phyloP scores from a whole-genome alignment of 257 asterid species.

The Gynochthodes officinalis region DNA sequence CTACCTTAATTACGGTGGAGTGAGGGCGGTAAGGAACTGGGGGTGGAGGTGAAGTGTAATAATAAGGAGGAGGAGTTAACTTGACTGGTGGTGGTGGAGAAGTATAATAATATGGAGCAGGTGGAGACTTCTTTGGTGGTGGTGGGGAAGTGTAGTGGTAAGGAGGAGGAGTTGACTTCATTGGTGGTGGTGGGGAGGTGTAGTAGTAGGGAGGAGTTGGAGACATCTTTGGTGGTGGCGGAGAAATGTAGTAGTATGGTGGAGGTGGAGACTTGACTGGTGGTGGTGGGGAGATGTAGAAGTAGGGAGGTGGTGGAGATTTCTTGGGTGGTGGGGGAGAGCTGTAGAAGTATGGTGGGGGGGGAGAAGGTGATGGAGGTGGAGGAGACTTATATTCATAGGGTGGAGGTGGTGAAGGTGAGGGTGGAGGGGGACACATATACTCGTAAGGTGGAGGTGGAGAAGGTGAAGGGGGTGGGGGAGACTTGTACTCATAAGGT shows the following conservation, averaged over 20 bases:
- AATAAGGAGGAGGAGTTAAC: slow-evolving; percentile 12
- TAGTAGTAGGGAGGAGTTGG: slow-evolving; percentile 12
- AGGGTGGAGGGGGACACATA: slow-evolving; percentile 40
- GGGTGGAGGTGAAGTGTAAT: slow-evolving; percentile 30
- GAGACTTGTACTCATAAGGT: slow-evolving; percentile 27
- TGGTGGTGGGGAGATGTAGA: slow-evolving; percentile 27
- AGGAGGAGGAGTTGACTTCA: slow-evolving; percentile 1
- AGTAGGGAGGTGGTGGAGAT: slow-evolving; percentile 19
- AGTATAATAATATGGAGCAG: slow-evolving; percentile 13
- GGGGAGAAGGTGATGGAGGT: slow-evolving; percentile 28
- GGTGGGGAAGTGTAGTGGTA: slow-evolving; percentile 19
- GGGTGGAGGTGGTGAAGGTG: slow-evolving; percentile 46
- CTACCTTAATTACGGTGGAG: slow-evolving; percentile 50
- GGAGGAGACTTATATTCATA: slow-evolving; percentile 14
- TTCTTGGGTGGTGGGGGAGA: no score
- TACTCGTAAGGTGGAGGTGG: slow-evolving; percentile 49
- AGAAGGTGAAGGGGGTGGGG: slow-evolving; percentile 25
- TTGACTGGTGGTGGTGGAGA: slow-evolving; percentile 29
- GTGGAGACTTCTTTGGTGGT: slow-evolving; percentile 21
- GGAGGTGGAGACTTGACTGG: slow-evolving; percentile 17
- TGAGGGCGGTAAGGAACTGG: slow-evolving; percentile 34
- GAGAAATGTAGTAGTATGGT: slow-evolving; percentile 12
- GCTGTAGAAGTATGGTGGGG: slow-evolving; percentile 1
- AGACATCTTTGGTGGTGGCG: slow-evolving; percentile 20
- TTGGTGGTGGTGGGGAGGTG: slow-evolving; percentile 31